These are phyloP conservation scores for Globisporangium cederbergense DNA, from an alignment of 352 stramenopile species.

Conservation along the genomic window DNA sequence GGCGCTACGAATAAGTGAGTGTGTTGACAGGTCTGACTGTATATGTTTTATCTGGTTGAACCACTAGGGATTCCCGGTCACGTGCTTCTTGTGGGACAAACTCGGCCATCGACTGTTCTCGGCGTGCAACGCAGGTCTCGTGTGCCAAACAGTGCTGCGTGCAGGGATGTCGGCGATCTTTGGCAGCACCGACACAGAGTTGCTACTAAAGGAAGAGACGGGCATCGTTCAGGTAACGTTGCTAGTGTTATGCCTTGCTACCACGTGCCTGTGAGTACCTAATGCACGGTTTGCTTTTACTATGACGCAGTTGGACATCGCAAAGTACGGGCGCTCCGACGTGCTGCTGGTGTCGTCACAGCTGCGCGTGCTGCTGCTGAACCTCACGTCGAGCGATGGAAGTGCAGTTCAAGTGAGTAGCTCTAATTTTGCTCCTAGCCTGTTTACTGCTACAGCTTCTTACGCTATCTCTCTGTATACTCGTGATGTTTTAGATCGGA, in stretches of 20 bases:
- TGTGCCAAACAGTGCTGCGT: constrained; percentile 73
- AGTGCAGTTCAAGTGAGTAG: constrained; percentile 54
- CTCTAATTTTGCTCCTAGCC: neutral
- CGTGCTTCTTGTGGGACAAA: constrained; percentile 80
- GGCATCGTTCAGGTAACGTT: constrained; percentile 69
- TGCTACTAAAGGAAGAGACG: constrained; percentile 84
- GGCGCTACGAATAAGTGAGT: neutral
- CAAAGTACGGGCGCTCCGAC: constrained; percentile 45
- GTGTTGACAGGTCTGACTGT: neutral
- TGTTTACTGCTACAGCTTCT: neutral
- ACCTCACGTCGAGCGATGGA: constrained; percentile 61
- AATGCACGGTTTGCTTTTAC: neutral
- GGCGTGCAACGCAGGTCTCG: constrained; percentile 71
- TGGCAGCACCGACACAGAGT: constrained; percentile 73
- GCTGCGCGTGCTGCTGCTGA: constrained; percentile 71
- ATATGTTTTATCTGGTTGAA: neutral
- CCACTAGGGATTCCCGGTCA: constrained; percentile 66
- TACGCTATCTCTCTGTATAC: neutral
- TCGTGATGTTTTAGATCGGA: constrained; percentile 43
- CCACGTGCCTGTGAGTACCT: neutral
- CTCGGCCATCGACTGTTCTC: constrained; percentile 71
- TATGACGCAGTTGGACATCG: constrained; percentile 49
- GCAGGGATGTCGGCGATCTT: constrained; percentile 84
- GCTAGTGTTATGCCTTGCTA: neutral
- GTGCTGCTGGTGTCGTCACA: constrained; percentile 86